Evolutionary conservation across 257 asterid genomes (phyloP), one percentile per base, ranked within the genome.

Genomic region (Petrea volubilis): DNA sequence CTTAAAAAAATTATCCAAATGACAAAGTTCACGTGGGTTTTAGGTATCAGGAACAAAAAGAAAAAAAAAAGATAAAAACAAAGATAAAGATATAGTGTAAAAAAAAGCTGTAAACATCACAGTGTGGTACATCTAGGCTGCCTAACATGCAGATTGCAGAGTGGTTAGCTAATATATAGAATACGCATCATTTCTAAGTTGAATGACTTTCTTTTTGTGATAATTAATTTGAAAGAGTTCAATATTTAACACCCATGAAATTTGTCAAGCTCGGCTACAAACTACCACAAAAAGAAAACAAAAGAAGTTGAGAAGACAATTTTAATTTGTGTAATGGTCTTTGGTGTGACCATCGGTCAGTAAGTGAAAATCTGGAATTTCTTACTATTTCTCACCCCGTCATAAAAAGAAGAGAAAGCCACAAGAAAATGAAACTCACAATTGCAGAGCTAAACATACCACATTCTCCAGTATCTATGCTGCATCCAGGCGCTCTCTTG

Each of bases 391-490:
- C 43, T 49, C 77, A 27, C 44, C 70, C 14, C 9, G 36, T 60
- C 46, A 9, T 6, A 49, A 74, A 38, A 23, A 51, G 49, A 44
- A 36, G 51, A 56, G 18, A 11, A 38, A 66, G 46, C 14, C 1
- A 66, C 53, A 31, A 52, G 34, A 24, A 65, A 58, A 33, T 7
- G 50, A 47, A 53, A 51, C 44, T 31, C 18, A 28, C 31, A 68
- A 38, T 64, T 13, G 59, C 50, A 63, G 71, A 49, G 59, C 15
- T n/a, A 24, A 51, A 73, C 85, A 33, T 82, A 82, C 90, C 87
- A 62, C 78, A 27, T 46, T 75, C 82, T 34, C 72, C 31, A n/a
- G 71, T 41, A 64, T 69, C 63, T 61, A 25, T 60, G 68, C 74
- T 68, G 75, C 75, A 64, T 57, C 59, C 80, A 31, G 78, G 67